Conservation (phyloP, 805 yeast genomes). For the Nakazawaea siamensis region DNA sequence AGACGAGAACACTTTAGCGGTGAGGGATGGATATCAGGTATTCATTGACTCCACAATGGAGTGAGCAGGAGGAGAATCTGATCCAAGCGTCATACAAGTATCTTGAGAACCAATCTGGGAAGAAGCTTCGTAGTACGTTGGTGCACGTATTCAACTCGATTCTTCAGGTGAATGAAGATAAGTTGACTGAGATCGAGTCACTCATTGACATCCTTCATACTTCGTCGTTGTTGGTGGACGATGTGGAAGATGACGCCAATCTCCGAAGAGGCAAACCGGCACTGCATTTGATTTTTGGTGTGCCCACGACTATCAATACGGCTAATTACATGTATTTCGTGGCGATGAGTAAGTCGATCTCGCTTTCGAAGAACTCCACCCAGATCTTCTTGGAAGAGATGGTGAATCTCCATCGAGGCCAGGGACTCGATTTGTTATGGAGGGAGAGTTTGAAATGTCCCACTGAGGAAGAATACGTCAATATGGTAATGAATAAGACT, state of each 20-base stretch:
- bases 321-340: constrained; percentile 77
- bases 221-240: constrained; percentile 71
- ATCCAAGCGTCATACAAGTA: constrained; percentile 41
- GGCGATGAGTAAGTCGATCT: constrained; percentile 46
- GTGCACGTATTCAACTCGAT: constrained; percentile 47
- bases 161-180: constrained; percentile 30
- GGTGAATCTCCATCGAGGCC: constrained; percentile 80
- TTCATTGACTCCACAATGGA: constrained; percentile 16
- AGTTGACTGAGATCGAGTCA: constrained; percentile 31
- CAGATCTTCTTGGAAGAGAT: constrained; percentile 60
- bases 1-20: no score
- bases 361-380: constrained; percentile 19
- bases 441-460: constrained; percentile 60
- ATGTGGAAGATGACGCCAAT: constrained; percentile 73
- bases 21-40: no score
- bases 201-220: constrained; percentile 57
- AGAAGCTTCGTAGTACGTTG: constrained; percentile 41
- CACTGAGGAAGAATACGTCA: constrained; percentile 51
- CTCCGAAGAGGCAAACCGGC: constrained; percentile 72
- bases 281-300: constrained; percentile 72
- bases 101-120: constrained; percentile 43
- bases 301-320: constrained; percentile 73
- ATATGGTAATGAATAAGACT: constrained; percentile 83
- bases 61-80: constrained; percentile 18
- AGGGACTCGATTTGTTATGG: constrained; percentile 86